These are phyloP conservation scores for Hemisphaericaspora xylanilytica DNA, from an alignment of 1,139 yeast genomes.

Conservation along the genomic window DNA sequence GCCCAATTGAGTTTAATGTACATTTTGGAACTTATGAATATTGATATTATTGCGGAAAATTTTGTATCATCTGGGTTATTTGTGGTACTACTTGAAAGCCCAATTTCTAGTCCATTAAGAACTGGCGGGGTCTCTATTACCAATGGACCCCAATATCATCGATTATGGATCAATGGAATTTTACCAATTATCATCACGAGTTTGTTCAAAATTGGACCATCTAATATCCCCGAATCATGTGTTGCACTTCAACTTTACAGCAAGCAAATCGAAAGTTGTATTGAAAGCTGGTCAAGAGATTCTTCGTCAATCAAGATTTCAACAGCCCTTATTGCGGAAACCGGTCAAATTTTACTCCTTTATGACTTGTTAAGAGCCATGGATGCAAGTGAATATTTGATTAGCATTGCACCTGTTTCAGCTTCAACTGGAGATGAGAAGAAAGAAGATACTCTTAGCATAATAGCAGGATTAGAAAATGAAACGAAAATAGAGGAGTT, in stretches of 20 bases:
- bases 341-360: slow-evolving; percentile 70
- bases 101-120: slow-evolving; percentile 65
- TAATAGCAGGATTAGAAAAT: slow-evolving; percentile 64
- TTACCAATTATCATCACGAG: slow-evolving; percentile 65
- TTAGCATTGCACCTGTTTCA: slow-evolving; percentile 10
- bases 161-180: slow-evolving; percentile 80
- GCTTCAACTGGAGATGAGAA: slow-evolving; percentile 5
- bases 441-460: slow-evolving; percentile 20
- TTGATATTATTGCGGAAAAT: slow-evolving; percentile 63
- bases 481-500: slow-evolving; percentile 56
- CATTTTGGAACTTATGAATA: slow-evolving; percentile 64
- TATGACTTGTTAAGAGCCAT: slow-evolving; percentile 55
- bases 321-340: slow-evolving; percentile 68
- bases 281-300: slow-evolving; percentile 69
- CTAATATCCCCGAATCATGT: slow-evolving; percentile 63
- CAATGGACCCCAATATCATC: slow-evolving; percentile 56
- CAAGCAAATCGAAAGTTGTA: slow-evolving; percentile 62
- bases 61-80: slow-evolving; percentile 66
- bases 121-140: slow-evolving; percentile 58
- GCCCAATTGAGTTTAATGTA: slow-evolving; percentile 74
- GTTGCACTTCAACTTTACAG: slow-evolving; percentile 63
- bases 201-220: slow-evolving; percentile 60
- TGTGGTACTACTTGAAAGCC: slow-evolving; percentile 69
- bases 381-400: slow-evolving; percentile 45
- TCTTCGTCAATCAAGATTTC: slow-evolving; percentile 55